A percentile compares a stretch with the other conserved stretches of the same genome.
These are phyloP conservation scores for Nicotiana attenuata DNA, from an alignment of 257 asterid genomes.

Conservation along the genomic window DNA sequence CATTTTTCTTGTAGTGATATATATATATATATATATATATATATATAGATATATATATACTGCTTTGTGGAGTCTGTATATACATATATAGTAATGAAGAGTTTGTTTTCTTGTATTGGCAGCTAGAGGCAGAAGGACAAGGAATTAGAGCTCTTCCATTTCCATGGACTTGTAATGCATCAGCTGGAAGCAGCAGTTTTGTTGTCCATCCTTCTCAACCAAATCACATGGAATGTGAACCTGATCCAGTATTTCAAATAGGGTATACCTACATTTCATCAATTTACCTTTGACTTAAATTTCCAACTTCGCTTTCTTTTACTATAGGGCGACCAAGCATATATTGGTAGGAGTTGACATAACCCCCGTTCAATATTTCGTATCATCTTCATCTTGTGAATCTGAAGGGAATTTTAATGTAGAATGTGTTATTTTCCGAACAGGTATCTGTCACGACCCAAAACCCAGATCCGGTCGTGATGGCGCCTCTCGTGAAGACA, in stretches of 20 bases:
- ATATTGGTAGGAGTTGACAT: too few relatives aligned
- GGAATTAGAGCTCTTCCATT: slow-evolving; percentile 31
- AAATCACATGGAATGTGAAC: slow-evolving; percentile 46
- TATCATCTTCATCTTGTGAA: too few relatives aligned
- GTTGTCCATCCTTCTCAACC: slow-evolving; percentile 38
- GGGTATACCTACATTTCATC: slow-evolving; percentile 39
- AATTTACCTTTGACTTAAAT: too few relatives aligned
- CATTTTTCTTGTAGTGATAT: too few relatives aligned
- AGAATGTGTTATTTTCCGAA: not conserved
- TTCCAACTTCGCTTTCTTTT: not conserved
- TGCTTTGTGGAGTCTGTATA: not conserved
- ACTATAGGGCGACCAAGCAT: too few relatives aligned
- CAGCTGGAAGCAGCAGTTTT: slow-evolving; percentile 32
- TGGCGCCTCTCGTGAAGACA: too few relatives aligned
- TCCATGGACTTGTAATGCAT: slow-evolving; percentile 44
- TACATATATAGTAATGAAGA: not conserved
- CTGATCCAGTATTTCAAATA: slow-evolving; percentile 56
- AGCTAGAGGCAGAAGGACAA: slow-evolving; percentile 68
- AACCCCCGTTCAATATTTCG: too few relatives aligned
- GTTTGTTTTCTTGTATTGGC: slow-evolving; percentile 12
- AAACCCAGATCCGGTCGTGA: too few relatives aligned
- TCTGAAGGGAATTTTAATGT: not conserved
- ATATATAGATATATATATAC: too few relatives aligned
- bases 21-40: too few relatives aligned
- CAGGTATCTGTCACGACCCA: too few relatives aligned